Evolutionary conservation across 2,329 filamentous ascomycete species (phyloP), one percentile per base, ranked within the genome.

Genomic region (Ophidiomyces ophidiicola): DNA sequence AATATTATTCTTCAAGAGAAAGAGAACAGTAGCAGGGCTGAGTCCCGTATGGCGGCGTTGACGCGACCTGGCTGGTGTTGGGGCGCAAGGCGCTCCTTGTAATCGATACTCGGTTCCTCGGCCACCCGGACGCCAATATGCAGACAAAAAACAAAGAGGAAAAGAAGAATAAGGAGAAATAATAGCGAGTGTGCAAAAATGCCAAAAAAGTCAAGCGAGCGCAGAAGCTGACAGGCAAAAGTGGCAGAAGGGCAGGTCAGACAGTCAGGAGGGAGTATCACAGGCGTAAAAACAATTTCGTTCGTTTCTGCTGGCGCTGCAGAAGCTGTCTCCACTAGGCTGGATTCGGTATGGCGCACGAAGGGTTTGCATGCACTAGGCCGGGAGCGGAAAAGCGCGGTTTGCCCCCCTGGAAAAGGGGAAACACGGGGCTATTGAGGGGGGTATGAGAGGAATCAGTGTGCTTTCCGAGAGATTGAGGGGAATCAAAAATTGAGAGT

Each of bases 361-460:
- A 5, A 26, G 28, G 28, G 11, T 26, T 42, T 25, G 11, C 4
- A 1, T 6, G 8, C 28, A 15, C 36, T 39, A 39, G 17, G 6
- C 36, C 15, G 3, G 11, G 32, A 32, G 11, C 5, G 20, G 36
- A 11, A 32, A 32, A 15, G 28, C 12, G 35, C 23, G 6, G n/a
- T 51, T 81, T 17, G 6, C 29, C 41, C 77, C 77, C 54, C 78
- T 20, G 1, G 14, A n/a, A 5, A 5, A 5, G n/a, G 14, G 14
- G 11, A 29, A 29, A n/a, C 15, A 6, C 18, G 71, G 62, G 29
- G 76, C 63, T 24, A 76, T 75, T 42, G 76, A 78, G 12, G 65
- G 64, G 19, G 48, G 45, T 29, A 29, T 29, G 15, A 31, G 15
- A 15, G 15, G 28, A 31, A 15, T 10, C 28, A 5, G 28, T 31